Conservation (phyloP, 371 early-diverging fungal species). For the Circinella umbellata region DNA sequence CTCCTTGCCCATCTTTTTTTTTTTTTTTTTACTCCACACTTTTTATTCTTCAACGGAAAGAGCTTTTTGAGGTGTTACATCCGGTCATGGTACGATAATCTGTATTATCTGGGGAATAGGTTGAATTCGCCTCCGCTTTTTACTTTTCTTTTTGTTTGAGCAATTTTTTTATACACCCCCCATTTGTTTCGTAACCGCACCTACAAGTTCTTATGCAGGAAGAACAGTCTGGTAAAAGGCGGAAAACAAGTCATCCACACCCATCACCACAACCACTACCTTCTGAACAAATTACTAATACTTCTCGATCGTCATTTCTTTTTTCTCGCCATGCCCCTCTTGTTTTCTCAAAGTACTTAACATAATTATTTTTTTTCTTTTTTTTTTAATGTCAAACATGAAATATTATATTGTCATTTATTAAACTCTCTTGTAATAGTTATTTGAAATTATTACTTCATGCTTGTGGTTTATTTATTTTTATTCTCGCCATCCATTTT, state of each 20-base stretch:
- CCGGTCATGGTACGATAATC: not conserved
- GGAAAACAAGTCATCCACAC: conserved; percentile 6
- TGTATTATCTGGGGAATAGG: not conserved
- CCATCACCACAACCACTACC: not conserved
- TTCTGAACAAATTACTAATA: not conserved
- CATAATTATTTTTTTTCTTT: too few relatives aligned
- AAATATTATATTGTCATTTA: too few relatives aligned
- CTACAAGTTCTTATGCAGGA: not conserved
- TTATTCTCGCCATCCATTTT: not conserved
- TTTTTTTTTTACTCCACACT: not conserved
- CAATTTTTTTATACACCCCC: not conserved
- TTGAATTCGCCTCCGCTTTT: too few relatives aligned
- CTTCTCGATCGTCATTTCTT: not conserved
- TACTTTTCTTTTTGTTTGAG: not conserved
- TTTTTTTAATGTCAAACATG: too few relatives aligned
- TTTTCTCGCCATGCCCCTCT: conserved; percentile 4
- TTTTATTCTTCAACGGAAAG: not conserved
- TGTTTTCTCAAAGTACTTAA: conserved; percentile 7
- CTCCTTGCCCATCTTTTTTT: not conserved
- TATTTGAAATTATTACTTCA: conserved; percentile 9
- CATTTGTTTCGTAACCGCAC: not conserved
- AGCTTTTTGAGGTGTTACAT: too few relatives aligned
- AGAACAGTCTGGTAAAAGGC: conserved; percentile 10
- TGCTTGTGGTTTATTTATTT: conserved; percentile 4
- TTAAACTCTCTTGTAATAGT: not conserved